A percentile compares a stretch with the other conserved stretches of the same genome.
These are phyloP conservation scores for Olyra latifolia DNA, from an alignment of 176 grass and related monocot species.

Conservation along the genomic window DNA sequence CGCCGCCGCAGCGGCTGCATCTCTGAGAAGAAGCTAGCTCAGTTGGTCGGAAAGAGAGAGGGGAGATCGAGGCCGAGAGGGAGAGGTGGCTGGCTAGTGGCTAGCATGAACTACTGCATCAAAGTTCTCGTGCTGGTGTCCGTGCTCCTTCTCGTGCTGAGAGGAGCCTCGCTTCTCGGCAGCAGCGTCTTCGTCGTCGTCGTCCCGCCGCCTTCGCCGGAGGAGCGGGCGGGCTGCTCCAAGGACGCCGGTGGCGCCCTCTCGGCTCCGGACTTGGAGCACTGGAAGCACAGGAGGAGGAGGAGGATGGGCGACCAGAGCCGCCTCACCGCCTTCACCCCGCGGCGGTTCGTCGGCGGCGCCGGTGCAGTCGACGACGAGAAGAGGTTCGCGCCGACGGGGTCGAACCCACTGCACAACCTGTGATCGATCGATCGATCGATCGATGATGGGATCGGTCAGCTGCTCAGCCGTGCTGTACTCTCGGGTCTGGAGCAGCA, in stretches of 20 bases:
- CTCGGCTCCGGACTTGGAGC: not conserved
- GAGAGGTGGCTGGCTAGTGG: not conserved
- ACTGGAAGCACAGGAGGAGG: not conserved
- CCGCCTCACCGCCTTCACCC: slow-evolving; percentile 17
- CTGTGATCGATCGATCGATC: slow-evolving; percentile 22
- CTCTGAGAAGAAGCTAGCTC: not conserved
- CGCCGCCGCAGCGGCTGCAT: not conserved
- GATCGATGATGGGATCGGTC: too few species aligned
- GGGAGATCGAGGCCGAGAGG: too few species aligned
- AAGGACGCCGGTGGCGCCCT: not conserved
- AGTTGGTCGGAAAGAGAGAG: not conserved
- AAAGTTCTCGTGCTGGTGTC: slow-evolving; percentile 47
- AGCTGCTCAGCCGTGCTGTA: not conserved
- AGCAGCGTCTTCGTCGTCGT: slow-evolving; percentile 6
- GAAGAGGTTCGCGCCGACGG: slow-evolving; percentile 72
- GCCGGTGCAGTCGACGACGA: slow-evolving; percentile 14
- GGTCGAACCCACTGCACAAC: slow-evolving; percentile 77
- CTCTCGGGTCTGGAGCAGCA: not conserved
- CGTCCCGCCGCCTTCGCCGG: not conserved
- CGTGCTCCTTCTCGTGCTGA: slow-evolving; percentile 41
- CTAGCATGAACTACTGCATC: slow-evolving; percentile 45
- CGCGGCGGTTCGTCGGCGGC: slow-evolving; percentile 29
- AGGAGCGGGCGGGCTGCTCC: not conserved
- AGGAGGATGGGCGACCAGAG: not conserved
- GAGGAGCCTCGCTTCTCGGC: slow-evolving; percentile 39